These are phyloP conservation scores for Neurospora sp. DNA, from an alignment of 495 filamentous ascomycete genomes.

Conservation along the genomic window DNA sequence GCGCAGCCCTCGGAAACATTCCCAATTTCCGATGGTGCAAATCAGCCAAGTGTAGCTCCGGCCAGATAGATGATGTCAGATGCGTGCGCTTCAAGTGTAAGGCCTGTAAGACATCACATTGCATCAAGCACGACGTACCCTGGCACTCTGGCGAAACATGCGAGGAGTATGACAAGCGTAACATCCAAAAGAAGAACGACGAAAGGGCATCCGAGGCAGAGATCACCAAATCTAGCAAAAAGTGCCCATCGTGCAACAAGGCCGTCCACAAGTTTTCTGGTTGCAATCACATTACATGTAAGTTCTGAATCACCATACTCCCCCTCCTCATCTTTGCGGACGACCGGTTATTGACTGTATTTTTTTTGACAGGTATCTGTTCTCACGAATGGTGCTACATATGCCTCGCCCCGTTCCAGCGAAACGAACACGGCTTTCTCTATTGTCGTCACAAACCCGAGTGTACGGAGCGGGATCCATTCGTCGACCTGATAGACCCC, in stretches of 20 bases:
- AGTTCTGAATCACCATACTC: conserved; percentile 6
- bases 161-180: conserved; percentile 33
- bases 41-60: conserved; percentile 28
- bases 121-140: conserved; percentile 32
- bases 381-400: conserved; percentile 38
- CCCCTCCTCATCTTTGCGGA: neutral
- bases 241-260: conserved; percentile 37
- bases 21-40: conserved; percentile 36
- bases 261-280: conserved; percentile 33
- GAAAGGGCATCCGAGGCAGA: conserved; percentile 29
- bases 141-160: conserved; percentile 42
- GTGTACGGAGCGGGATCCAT: conserved; percentile 20
- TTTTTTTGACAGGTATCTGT: conserved; percentile 21
- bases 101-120: conserved; percentile 27
- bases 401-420: conserved; percentile 26
- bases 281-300: conserved; percentile 41
- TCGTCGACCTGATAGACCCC: conserved; percentile 9
- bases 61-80: conserved; percentile 28
- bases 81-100: conserved; percentile 32
- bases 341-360: neutral
- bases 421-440: conserved; percentile 17
- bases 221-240: conserved; percentile 26
- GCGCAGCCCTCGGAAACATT: conserved; percentile 19
- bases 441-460: conserved; percentile 22
- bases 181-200: conserved; percentile 19